Evolutionary conservation across 1,284 basidiomycete species (phyloP), one percentile per base, ranked within the genome.

Genomic region (Trametes pubescens): DNA sequence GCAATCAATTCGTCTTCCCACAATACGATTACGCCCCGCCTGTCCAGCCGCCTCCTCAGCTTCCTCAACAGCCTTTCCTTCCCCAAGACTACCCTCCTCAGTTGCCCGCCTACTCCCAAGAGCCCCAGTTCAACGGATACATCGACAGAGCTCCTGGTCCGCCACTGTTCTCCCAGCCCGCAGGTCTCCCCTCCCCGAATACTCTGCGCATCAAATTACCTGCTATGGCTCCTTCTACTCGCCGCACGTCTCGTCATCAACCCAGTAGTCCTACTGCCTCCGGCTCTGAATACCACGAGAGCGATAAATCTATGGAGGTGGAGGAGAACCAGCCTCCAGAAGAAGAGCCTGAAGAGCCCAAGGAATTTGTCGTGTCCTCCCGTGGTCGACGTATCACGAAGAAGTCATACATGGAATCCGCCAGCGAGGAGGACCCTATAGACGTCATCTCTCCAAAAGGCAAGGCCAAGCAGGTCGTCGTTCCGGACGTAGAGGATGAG

Each of bases 231-330:
- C 73, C 75, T 22, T 70, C 66, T 22, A 74, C 72, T 40, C 75
- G 74, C 49, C 66, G 70, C 37, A 61, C 69, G 0, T 54, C 69
- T 29, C 69, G 73, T 54, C 59, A 68, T 34, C 65, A 72, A 49
- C 46, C 65, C 8, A 66, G 21, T 61, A 71, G 62, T 68, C 74
- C 64, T 22, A 21, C 62, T 21, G 72, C 84, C n/a, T 90, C 89
- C 26, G 86, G 87, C 51, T 91, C 89, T 32, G 87, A 90, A 69
- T 91, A 91, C 73, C 81, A 86, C 68, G 84, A 79, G 65, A 88
- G 86, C 71, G 85, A 86, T 65, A 82, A 82, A 68, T 85, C 83
- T 14, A 71, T 77, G 51, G 76, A 76, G 9, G 68, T 64, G 14
- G 77, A 78, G 9, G 75, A 74, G 21, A 46, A 59, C 6, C 65